Evolutionary conservation across 768 basidiomycete species (phyloP), one percentile per base, ranked within the genome.

Genomic region (Panaeolus papilionaceus): DNA sequence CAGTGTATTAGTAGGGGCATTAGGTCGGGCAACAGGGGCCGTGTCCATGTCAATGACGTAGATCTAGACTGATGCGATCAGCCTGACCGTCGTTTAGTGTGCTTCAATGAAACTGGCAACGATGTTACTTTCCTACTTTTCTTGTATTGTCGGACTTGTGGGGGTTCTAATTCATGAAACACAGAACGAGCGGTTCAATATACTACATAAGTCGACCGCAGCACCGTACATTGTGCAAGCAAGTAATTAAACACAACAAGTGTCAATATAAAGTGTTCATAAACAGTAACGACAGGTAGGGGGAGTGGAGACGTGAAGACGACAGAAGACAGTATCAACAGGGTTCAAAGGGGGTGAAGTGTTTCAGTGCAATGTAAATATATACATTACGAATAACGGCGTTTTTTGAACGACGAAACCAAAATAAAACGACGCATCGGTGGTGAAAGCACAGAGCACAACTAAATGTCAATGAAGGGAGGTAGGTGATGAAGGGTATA

Each of bases 281-380:
- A 58, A 20, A 33, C n/a, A 58, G 16, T 58, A 58, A 58, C 12
- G 54, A 58, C 54, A 58, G 54, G 54, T 16, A 23, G 54, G 54
- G 47, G 8, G 12, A 23, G 23, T 23, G 23, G 23, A 23, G 23
- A n/a, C 9, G 8, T 8, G 18, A n/a, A 18, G 33, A 33, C 33
- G 33, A 33, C 33, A 33, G 33, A 33, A 3, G 54, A 58, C 28
- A 23, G 12, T 37, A 58, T 58, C 54, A 58, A 58, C 54, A 58
- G 28, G 47, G 47, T 51, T 23, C 20, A 12, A 51, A 51, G 26
- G 20, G 45, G 45, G 20, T 20, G 45, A 33, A 33, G 54, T 58
- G 54, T 58, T 58, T 58, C 54, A 58, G 33, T 33, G 54, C 54
- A 10, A 42, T 11, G 40, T 42, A 42, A 11, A 10, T 49, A 23